These are phyloP conservation scores for Punctularia strigosozonata DNA, from an alignment of 768 basidiomycete genomes.

Conservation along the genomic window DNA sequence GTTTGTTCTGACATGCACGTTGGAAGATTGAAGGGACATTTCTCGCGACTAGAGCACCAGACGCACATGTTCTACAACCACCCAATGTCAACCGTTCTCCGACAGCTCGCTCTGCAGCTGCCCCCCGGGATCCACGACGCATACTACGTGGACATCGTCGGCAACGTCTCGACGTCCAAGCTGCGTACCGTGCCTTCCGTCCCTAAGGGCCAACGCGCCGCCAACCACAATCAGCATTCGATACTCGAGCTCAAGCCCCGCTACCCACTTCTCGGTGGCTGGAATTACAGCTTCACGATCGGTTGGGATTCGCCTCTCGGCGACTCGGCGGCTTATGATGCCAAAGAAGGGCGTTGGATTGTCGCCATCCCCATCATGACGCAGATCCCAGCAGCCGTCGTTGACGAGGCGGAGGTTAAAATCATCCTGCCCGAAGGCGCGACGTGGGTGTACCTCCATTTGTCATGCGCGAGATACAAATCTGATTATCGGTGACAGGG, in stretches of 20 bases:
- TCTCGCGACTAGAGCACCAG: conserved; percentile 86
- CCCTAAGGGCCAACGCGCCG: conserved; percentile 30
- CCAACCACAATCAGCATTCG: conserved; percentile 36
- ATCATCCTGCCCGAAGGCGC: conserved; percentile 94
- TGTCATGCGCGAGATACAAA: background rate
- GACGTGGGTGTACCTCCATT: conserved; percentile 43
- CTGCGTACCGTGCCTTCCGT: conserved; percentile 61
- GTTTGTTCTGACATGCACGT: background rate
- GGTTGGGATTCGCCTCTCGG: conserved; percentile 86
- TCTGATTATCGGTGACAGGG: conserved; percentile 31
- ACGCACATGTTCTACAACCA: conserved; percentile 58
- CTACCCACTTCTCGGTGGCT: conserved; percentile 90
- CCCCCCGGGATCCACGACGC: conserved; percentile 72
- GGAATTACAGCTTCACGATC: conserved; percentile 93
- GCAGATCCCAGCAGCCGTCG: conserved; percentile 63
- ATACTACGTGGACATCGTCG: conserved; percentile 87
- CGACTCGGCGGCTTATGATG: conserved; percentile 60
- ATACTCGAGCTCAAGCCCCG: conserved; percentile 77
- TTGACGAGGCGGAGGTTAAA: conserved; percentile 67
- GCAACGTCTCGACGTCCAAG: conserved; percentile 92
- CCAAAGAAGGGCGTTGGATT: conserved; percentile 49
- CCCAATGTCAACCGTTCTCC: conserved; percentile 57
- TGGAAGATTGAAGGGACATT: conserved; percentile 82
- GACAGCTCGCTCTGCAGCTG: conserved; percentile 65
- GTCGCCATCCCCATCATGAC: conserved; percentile 84